Conservation (phyloP, 768 basidiomycete species). For the Trametes sanguinea region DNA sequence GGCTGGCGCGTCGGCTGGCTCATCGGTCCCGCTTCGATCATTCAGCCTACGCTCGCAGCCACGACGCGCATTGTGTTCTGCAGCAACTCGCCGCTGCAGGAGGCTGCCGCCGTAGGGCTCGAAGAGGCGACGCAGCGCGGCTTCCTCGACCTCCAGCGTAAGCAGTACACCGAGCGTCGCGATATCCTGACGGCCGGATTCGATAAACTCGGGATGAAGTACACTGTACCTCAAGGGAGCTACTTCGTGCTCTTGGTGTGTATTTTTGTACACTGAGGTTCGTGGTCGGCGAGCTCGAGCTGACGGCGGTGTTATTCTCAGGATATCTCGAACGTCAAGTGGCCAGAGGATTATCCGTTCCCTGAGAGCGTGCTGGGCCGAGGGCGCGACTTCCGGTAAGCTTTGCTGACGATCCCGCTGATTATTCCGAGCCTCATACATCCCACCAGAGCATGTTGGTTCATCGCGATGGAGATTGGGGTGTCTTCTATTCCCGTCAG, state of each 20-base stretch:
- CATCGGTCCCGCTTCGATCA: conserved; percentile 82
- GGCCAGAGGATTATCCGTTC: conserved; percentile 85
- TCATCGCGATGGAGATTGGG: conserved; percentile 86
- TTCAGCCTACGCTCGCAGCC: conserved; percentile 85
- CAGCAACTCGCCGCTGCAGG: conserved; percentile 92
- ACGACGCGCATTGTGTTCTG: conserved; percentile 95
- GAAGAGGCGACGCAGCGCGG: conserved; percentile 70
- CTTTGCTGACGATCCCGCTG: not conserved
- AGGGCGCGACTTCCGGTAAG: conserved; percentile 85
- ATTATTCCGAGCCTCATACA: not conserved
- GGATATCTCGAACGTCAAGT: conserved; percentile 78
- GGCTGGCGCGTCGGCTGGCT: conserved; percentile 99
- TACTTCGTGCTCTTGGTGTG: conserved; percentile 88
- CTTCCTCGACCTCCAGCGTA: conserved; percentile 77
- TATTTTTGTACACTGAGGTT: not conserved
- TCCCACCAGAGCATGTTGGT: conserved; percentile 81
- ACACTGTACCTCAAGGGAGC: conserved; percentile 85
- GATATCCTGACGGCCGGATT: conserved; percentile 75
- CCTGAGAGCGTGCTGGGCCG: conserved; percentile 73
- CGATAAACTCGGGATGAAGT: conserved; percentile 79
- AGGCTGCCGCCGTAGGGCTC: conserved; percentile 88
- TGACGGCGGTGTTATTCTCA: conserved; percentile 29
- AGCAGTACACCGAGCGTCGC: conserved; percentile 81
- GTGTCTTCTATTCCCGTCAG: conserved; percentile 95
- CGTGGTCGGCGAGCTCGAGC: not conserved